phyloP scores from a whole-genome alignment of 2,329 filamentous ascomycete genomes.

The Alternaria gaisen region DNA sequence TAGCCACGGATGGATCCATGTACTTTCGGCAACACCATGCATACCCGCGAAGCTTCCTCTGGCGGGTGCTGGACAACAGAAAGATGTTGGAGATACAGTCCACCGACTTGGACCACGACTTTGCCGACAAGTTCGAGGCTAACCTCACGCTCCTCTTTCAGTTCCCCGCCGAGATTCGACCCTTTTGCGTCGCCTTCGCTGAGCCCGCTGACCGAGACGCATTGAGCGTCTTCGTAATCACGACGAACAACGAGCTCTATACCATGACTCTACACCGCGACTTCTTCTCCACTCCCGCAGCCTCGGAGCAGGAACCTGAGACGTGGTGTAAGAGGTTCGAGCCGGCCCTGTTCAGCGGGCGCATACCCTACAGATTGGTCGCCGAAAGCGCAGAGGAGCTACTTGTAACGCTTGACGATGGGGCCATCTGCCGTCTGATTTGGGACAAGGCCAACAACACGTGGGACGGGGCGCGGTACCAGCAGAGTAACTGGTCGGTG shows the following conservation, averaged over 20 bases:
- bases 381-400: slow-evolving; percentile 78
- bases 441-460: slow-evolving; percentile 42
- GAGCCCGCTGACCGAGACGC: slow-evolving; percentile 81
- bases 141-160: slow-evolving; percentile 79
- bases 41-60: slow-evolving; percentile 86
- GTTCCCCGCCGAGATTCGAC: slow-evolving; percentile 77
- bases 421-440: slow-evolving; percentile 72
- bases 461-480: slow-evolving; percentile 79
- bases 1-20: slow-evolving; percentile 79
- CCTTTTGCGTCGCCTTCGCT: slow-evolving; percentile 81
- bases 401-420: slow-evolving; percentile 82
- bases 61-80: slow-evolving; percentile 84
- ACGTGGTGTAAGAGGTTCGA: slow-evolving; percentile 79
- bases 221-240: slow-evolving; percentile 81
- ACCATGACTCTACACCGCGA: slow-evolving; percentile 84
- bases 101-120: slow-evolving; percentile 77
- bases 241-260: slow-evolving; percentile 80
- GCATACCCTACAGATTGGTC: slow-evolving; percentile 80
- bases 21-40: slow-evolving; percentile 81
- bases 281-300: slow-evolving; percentile 75
- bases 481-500: slow-evolving; percentile 74
- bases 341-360: slow-evolving; percentile 78
- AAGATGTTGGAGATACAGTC: slow-evolving; percentile 83
- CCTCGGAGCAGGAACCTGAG: slow-evolving; percentile 75
- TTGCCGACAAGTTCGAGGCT: slow-evolving; percentile 70